Evolutionary conservation across 495 filamentous ascomycete genomes (phyloP), one percentile per base, ranked within the genome.

Genomic region (Neohortaea acidophila): DNA sequence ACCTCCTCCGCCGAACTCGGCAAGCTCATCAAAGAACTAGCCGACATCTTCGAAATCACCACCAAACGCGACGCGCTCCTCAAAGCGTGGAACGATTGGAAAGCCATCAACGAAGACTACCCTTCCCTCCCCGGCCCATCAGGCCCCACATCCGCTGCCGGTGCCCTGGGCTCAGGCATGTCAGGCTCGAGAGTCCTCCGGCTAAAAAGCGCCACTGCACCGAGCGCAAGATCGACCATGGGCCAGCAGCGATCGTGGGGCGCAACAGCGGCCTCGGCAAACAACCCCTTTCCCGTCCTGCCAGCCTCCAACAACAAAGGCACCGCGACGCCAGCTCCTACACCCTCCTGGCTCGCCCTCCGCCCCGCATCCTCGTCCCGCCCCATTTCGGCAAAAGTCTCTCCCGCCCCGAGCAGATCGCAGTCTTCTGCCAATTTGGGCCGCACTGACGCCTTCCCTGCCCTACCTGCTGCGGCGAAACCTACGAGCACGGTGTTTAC

Each of bases 21-120:
- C 7, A 94, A 85, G 27, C 68, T 96, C 0, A 72, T 96, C 47
- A 82, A 85, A 32, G 91, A 96, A 49, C 75, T 94, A 3, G 82
- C 84, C 14, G 91, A 96, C 3, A 78, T 96, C 15, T 99, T 84
- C 50, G 85, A 96, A 47, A 78, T 86, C 33, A 68, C 76, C 28
- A 51, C 49, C 9, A 94, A 93, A 52, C 72, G 68, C 10, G 74
- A 72, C 8, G 65, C 60, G 2, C 67, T 99, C 1, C 70, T 81
- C 2, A 79, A 73, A 47, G 76, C 85, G 3, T 96, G 85, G 87
- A 81, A 79, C 44, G 81, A 94, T 59, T 91, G 89, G 82, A 82
- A 80, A 11, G 85, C 83, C 8, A 83, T 87, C 51, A 87, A 93
- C 48, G 89, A 94, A 59, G 87, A 97, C 59, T 97, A 94, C 51